Evolutionary conservation across 768 basidiomycete species (phyloP).

Genomic region (Amanita rubescens): DNA sequence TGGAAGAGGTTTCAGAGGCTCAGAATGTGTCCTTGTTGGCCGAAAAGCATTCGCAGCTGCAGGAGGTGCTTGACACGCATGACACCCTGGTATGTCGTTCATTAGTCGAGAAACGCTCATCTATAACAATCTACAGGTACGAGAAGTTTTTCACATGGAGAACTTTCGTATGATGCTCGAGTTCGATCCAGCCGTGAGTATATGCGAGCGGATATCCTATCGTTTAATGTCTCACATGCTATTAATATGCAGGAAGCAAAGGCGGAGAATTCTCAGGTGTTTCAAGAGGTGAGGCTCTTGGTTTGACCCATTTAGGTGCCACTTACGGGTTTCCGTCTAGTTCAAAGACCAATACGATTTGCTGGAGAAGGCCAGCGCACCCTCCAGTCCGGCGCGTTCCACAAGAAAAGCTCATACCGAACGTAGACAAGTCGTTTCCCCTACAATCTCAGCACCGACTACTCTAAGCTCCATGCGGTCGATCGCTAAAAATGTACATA

Average conservation of each 20-base stretch:
- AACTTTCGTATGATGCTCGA: conserved; percentile 67
- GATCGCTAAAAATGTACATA: not conserved
- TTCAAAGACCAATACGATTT: conserved; percentile 61
- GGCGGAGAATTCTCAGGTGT: conserved; percentile 62
- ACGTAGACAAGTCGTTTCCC: conserved; percentile 37
- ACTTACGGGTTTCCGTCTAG: conserved; percentile 22
- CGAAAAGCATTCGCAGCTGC: conserved; percentile 53
- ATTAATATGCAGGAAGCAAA: conserved; percentile 53
- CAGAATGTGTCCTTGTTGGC: conserved; percentile 43
- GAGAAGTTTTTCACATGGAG: conserved; percentile 87
- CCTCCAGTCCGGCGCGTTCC: conserved; percentile 44
- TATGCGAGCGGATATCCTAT: not conserved
- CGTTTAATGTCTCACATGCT: conserved; percentile 5
- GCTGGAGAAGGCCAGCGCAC: conserved; percentile 38
- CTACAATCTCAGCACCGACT: conserved; percentile 19
- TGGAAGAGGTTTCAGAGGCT: conserved; percentile 22
- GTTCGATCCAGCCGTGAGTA: conserved; percentile 67
- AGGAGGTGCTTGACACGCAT: conserved; percentile 54
- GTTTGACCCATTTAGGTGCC: not conserved
- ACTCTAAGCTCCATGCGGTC: conserved; percentile 12
- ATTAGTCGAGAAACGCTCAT: not conserved
- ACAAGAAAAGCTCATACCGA: conserved; percentile 56
- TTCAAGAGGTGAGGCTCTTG: conserved; percentile 49
- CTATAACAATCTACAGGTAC: conserved; percentile 42
- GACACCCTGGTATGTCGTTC: conserved; percentile 60